These are phyloP conservation scores for Diplotaxis tenuifolia DNA, from an alignment of 345 rosid species.

Conservation along the genomic window DNA sequence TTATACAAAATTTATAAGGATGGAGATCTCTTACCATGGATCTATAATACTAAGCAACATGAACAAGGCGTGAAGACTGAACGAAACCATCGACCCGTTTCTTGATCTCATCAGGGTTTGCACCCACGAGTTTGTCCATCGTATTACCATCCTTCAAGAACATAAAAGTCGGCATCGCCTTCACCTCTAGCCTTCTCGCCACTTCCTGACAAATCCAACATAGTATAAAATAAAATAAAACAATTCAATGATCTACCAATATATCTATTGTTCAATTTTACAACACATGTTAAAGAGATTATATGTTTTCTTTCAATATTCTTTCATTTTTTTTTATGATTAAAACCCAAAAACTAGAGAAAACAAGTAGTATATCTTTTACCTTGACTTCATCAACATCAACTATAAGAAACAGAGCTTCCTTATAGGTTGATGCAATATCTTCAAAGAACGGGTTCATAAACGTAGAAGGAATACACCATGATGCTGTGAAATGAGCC, in stretches of 20 bases:
- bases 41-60: slow-evolving; percentile 1
- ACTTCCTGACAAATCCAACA: slow-evolving; percentile 56
- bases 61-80: slow-evolving; percentile 46
- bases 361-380: neutral
- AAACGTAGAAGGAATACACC: slow-evolving; percentile 92
- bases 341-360: neutral
- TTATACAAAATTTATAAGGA: slow-evolving; percentile 14
- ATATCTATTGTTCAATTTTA: neutral
- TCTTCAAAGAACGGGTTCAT: slow-evolving; percentile 82
- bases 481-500: slow-evolving; percentile 85
- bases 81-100: slow-evolving; percentile 66
- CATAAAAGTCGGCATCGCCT: slow-evolving; percentile 95
- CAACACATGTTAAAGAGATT: neutral
- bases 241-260: neutral
- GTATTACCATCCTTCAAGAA: slow-evolving; percentile 61
- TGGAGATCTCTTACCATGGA: neutral
- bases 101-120: slow-evolving; percentile 87
- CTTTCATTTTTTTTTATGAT: neutral
- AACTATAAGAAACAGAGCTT: slow-evolving; percentile 69
- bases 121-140: slow-evolving; percentile 81
- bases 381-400: slow-evolving; percentile 96
- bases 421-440: slow-evolving; percentile 54
- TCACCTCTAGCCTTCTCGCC: slow-evolving; percentile 60
- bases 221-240: neutral
- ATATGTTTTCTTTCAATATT: neutral